A percentile compares a stretch with the other conserved stretches of the same genome.
These are phyloP conservation scores for Cladosporium sp. DNA, from an alignment of 2,329 filamentous ascomycete genomes.

Conservation along the genomic window DNA sequence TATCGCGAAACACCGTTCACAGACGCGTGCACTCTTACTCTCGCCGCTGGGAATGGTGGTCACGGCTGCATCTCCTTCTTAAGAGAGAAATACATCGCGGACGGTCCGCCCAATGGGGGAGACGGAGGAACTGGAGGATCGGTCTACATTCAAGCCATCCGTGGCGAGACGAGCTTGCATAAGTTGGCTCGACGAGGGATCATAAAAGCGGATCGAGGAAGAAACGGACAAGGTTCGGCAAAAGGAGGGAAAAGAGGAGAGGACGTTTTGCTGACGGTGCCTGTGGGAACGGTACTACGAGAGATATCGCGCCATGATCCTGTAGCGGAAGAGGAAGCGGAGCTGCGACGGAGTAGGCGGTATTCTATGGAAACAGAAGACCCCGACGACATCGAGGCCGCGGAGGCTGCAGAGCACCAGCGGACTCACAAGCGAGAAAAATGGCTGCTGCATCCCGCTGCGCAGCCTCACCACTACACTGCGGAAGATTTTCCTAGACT, in stretches of 20 bases:
- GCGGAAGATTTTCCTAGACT: conserved; percentile 53
- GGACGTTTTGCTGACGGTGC: conserved; percentile 82
- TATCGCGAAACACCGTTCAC: conserved; percentile 78
- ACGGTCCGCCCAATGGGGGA: conserved; percentile 89
- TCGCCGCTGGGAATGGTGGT: conserved; percentile 76
- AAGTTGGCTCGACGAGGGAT: conserved; percentile 76
- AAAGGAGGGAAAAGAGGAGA: conserved; percentile 73
- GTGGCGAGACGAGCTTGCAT: conserved; percentile 86
- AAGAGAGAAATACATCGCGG: conserved; percentile 79
- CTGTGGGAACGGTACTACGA: conserved; percentile 82
- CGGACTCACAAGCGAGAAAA: conserved; percentile 52
- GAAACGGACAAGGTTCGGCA: conserved; percentile 68
- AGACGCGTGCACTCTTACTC: conserved; percentile 71
- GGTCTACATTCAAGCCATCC: conserved; percentile 88
- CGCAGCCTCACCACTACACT: conserved; percentile 63
- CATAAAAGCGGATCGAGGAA: conserved; percentile 68
- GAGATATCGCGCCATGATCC: conserved; percentile 78
- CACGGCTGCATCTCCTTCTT: conserved; percentile 92
- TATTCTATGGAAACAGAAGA: conserved; percentile 15
- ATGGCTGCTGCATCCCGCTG: conserved; percentile 81
- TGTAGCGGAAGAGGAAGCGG: conserved; percentile 57
- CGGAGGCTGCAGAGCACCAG: conserved; percentile 12
- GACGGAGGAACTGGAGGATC: conserved; percentile 89
- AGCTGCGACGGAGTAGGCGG: conserved; percentile 22
- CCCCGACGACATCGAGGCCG: conserved; percentile 21